Evolutionary conservation across 257 asterid genomes (phyloP).

Genomic region (Gentiana macrophylla): DNA sequence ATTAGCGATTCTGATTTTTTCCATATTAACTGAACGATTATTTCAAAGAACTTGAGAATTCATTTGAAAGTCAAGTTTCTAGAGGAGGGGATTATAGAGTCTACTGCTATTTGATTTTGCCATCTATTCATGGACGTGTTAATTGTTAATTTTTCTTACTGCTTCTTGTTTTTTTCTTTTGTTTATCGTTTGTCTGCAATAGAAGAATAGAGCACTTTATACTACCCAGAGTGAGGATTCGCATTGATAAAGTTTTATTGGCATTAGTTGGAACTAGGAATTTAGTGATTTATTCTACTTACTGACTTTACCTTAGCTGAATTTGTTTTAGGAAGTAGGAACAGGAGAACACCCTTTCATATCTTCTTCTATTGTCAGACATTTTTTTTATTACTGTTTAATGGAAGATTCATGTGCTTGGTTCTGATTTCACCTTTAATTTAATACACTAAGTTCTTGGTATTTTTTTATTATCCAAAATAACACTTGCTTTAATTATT

Average conservation of each 20-base stretch:
- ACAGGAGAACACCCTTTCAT: not conserved
- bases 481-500: not conserved
- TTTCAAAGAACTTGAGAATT: no score
- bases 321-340: not conserved
- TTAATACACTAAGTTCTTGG: not conserved
- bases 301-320: no score
- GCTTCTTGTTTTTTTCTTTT: no score
- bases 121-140: no score
- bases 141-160: no score
- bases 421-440: not conserved
- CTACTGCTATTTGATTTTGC: no score
- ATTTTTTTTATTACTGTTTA: not conserved
- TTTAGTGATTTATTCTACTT: not conserved
- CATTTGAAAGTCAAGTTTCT: no score
- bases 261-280: not conserved
- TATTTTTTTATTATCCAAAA: not conserved
- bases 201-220: no score
- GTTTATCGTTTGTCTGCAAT: no score
- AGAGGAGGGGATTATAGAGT: no score
- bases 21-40: no score
- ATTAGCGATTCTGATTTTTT: no score
- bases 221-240: not conserved
- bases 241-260: not conserved
- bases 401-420: not conserved
- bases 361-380: not conserved